Evolutionary conservation across 495 filamentous ascomycete species (phyloP), one percentile per base, ranked within the genome.

Genomic region (Lasiosphaeria ovina): DNA sequence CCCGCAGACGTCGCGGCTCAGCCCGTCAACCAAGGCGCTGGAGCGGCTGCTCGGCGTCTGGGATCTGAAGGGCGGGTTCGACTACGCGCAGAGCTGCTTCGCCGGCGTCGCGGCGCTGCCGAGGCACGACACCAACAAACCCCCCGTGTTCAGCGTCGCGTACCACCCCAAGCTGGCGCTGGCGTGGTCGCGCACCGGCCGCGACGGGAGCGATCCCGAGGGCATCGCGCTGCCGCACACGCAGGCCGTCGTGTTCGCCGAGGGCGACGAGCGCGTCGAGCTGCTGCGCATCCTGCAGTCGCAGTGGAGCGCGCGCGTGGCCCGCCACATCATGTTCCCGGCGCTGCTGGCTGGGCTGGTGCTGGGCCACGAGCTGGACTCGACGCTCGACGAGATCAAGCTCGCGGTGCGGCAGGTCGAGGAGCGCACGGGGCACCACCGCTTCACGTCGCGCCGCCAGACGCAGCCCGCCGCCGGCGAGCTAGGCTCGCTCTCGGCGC

Each of bases 81-180:
- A 58, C 57, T 72, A 72, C 40, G 59, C 65, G 10, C 56, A 55
- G 35, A 61, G 64, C 51, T 67, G 54, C 56, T 66, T 64, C 42
- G 65, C 67, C 16, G 69, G 69, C n/a, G 65, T 69, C 0, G 50
- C 67, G 1, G 57, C 61, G 0, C 24, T 65, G 5, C 56, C 40
- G 3, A 14, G 40, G 9, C 54, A 38, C 8, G n/a, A 4, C 3
- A 2, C 32, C 6, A 17, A 10, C 3, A 14, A 44, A 6, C 16
- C 14, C 7, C 62, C 31, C 14, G 34, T 60, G 3, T 72, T 61
- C 52, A 66, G 67, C 1, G 60, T 62, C 11, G 52, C 65, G n/a
- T 69, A 72, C 12, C 69, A 69, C 40, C 69, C 69, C 3, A 72
- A 72, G 34, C 63, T 72, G 1, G 61, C 62, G 33, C 50, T 55